Evolutionary conservation across 306 rosid genomes (phyloP), one percentile per base, ranked within the genome.

Genomic region (Prunus kanzakura): DNA sequence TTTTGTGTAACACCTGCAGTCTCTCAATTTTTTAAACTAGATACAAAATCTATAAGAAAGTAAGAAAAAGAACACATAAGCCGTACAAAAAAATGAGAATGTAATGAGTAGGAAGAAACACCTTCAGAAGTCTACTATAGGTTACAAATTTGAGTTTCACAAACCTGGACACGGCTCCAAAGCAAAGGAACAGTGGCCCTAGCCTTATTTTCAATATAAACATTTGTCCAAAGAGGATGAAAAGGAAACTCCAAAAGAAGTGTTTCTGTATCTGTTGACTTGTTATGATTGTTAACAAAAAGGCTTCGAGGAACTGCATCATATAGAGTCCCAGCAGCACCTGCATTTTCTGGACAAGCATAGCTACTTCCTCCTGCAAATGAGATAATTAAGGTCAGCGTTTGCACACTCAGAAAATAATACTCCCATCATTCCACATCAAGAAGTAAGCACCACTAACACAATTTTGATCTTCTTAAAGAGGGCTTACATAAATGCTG

Each of bases 131-230:
- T 32, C 43, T 38, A 20, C 23, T 62, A 64, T 30, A 60, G 75
- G 68, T 38, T 82, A 66, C 13, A 32, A 72, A 76, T 47, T 65
- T 67, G 74, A 73, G 47, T 67, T 56, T 55, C 58, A 79, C 97
- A n/a, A 86, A 96, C 99, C 98, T 96, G 99, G 73, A 96, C 99
- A 49, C 98, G 97, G 77, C 99, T 96, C 99, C 99, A 96, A 64
- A 91, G 97, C 88, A 96, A 84, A 66, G 99, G 99, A 78, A 96
- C 98, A 8, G 96, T 80, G 68, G 98, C 99, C 90, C 97, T 88
- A 25, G 99, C 99, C 86, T 85, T 88, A 81, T 96, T 91, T 58
- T 89, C 88, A 78, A 96, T 88, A 86, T 92, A 96, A 76, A 96
- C 87, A 84, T 96, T 96, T 57, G 97, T 91, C 99, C 91, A 89